Base-by-base conservation (phyloP, 78 protist species). In the Monosiga brevicollis region DNA sequence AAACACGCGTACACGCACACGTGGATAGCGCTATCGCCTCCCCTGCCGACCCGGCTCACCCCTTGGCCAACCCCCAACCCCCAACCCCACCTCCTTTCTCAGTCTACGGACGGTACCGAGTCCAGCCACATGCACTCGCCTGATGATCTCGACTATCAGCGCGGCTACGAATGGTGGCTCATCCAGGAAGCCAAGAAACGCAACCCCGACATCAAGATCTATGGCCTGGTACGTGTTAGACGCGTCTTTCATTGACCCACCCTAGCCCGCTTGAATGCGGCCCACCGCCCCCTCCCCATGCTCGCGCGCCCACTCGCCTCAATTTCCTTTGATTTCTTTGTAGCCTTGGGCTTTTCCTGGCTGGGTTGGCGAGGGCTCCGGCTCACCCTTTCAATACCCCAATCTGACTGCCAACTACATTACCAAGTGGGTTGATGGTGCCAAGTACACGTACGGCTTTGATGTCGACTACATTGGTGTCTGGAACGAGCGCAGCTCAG, bases 61-160 rank as follows among this genome's bases (percentile, higher is more conserved):
- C n/a, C n/a, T n/a, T n/a, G n/a, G n/a, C n/a, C n/a, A n/a, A n/a
- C n/a, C n/a, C n/a, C n/a, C n/a, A n/a, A n/a, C n/a, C n/a, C n/a
- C n/a, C n/a, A n/a, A n/a, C n/a, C n/a, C n/a, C n/a, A n/a, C n/a
- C n/a, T n/a, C n/a, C n/a, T n/a, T n/a, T n/a, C n/a, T n/a, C 89
- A 78, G 74, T n/a, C 73, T 70, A 86, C 89, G 26, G 89, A 86
- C 23, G 89, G 86, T 24, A 75, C 85, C 3, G 89, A 86, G 77
- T 11, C 85, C 1, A 36, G 73, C 25, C 84, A 86, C 76, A 86
- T 86, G 89, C 88, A 86, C 76, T 54, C 79, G 32, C 81, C 3
- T 1, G 83, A 79, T 23, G 84, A 86, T 34, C 73, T 79, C 22
- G 70, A 86, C 35, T 35, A 25, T 73, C 37, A 9, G 43, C 70